Percentiles rank a stretch among this genome's conserved stretches.
phyloP scores from a whole-genome alignment of 352 stramenopile species.

The Phytophthora meadii region DNA sequence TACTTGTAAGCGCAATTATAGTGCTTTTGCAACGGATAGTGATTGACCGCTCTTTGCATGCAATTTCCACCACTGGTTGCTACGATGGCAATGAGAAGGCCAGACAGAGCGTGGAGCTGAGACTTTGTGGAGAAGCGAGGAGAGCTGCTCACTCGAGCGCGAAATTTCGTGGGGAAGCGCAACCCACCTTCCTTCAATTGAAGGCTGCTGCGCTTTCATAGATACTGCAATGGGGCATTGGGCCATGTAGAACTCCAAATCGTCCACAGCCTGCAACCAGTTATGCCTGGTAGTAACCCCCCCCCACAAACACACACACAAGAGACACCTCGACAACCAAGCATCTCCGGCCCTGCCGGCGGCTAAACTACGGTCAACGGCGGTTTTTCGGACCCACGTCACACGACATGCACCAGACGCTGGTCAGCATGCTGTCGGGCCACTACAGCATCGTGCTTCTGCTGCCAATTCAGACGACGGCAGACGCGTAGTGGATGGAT shows the following conservation, averaged over 20 bases:
- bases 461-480: no score
- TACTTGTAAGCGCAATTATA: conserved; percentile 33
- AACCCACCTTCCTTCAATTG: no score
- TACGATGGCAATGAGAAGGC: conserved; percentile 69
- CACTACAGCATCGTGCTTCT: no score
- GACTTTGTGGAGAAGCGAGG: conserved; percentile 56
- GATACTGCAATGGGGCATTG: conserved; percentile 78
- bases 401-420: not conserved
- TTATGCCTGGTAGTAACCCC: conserved; percentile 16
- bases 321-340: no score
- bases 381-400: no score
- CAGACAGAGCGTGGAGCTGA: conserved; percentile 76
- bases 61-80: conserved; percentile 42
- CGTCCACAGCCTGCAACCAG: conserved; percentile 74
- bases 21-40: not conserved
- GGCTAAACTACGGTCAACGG: no score
- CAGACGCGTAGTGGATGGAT: no score
- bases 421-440: no score
- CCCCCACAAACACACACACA: no score
- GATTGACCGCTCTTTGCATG: conserved; percentile 40
- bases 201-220: not conserved
- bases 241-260: conserved; percentile 85
- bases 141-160: no score
- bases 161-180: no score
- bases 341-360: no score